phyloP scores from a whole-genome alignment of 164 flowering plant genomes.

The Akebia trifoliata region DNA sequence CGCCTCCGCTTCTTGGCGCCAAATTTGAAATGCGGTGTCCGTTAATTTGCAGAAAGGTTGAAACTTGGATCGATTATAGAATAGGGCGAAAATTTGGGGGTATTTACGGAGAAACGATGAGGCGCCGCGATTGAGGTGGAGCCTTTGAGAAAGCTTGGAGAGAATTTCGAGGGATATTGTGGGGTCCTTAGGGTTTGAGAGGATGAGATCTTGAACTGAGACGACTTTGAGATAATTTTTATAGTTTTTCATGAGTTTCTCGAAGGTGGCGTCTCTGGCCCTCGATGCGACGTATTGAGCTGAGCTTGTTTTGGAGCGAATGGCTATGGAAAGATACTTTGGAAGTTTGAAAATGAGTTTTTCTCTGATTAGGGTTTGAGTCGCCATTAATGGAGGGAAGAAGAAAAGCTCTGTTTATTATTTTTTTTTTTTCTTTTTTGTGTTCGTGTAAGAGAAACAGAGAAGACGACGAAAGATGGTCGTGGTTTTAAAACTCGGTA shows the following conservation, averaged over 20 bases:
- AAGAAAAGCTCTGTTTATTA: too few species aligned
- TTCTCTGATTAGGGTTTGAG: constrained; percentile 1
- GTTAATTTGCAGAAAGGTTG: constrained; percentile 53
- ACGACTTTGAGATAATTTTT: constrained; percentile 67
- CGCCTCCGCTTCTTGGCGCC: constrained; percentile 39
- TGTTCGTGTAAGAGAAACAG: too few species aligned
- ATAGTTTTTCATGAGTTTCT: constrained; percentile 77
- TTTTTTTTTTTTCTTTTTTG: too few species aligned
- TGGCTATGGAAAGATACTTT: background rate
- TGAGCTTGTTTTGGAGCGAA: constrained; percentile 47
- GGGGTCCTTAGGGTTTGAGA: constrained; percentile 42
- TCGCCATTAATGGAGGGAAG: constrained; percentile 14
- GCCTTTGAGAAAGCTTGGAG: constrained; percentile 60
- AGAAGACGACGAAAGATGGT: too few species aligned
- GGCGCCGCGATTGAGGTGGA: constrained; percentile 86
- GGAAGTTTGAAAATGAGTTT: constrained; percentile 1
- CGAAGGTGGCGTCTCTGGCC: constrained; percentile 70
- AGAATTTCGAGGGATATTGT: constrained; percentile 63
- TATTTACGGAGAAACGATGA: constrained; percentile 60
- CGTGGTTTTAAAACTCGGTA: too few species aligned
- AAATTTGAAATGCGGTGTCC: constrained; percentile 40
- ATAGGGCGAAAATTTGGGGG: constrained; percentile 70
- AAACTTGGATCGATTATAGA: constrained; percentile 31
- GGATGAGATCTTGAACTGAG: constrained; percentile 77
- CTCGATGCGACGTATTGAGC: constrained; percentile 58